Evolutionary conservation across 164 flowering plant genomes (phyloP).

Genomic region (Paratinospora sagittata): DNA sequence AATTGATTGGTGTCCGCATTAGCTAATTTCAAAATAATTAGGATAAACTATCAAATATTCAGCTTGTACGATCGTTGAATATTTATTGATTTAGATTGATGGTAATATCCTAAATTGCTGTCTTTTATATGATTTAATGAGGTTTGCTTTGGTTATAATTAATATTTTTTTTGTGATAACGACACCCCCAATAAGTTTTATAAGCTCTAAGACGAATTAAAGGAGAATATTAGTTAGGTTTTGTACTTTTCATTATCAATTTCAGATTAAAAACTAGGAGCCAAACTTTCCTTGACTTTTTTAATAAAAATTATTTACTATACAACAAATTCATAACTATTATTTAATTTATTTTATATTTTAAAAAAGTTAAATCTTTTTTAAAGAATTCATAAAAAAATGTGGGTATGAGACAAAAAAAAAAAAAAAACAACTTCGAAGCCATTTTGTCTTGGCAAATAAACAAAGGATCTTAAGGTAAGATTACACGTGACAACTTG

Average conservation of each 20-base stretch:
- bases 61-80: not conserved
- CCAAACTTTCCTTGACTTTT: slow-evolving; percentile 1
- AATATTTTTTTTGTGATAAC: too few relatives aligned
- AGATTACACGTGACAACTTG: slow-evolving; percentile 17
- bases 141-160: too few relatives aligned
- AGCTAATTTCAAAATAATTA: too few relatives aligned
- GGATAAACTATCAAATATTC: not conserved
- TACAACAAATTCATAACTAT: too few relatives aligned
- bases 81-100: not conserved
- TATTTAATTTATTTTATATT: not conserved
- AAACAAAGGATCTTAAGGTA: slow-evolving; percentile 9
- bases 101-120: not conserved
- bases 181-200: too few relatives aligned
- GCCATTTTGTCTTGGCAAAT: not conserved
- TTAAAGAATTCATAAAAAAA: not conserved
- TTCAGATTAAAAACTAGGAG: not conserved
- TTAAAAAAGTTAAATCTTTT: not conserved
- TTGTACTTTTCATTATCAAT: not conserved
- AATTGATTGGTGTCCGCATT: too few relatives aligned
- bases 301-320: not conserved
- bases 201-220: not conserved
- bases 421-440: slow-evolving; percentile 19
- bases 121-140: not conserved
- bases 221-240: not conserved
- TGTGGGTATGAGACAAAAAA: slow-evolving; percentile 12